Evolutionary conservation across 805 yeast genomes (phyloP), one percentile per base, ranked within the genome.

Genomic region (Limtongia smithiae): DNA sequence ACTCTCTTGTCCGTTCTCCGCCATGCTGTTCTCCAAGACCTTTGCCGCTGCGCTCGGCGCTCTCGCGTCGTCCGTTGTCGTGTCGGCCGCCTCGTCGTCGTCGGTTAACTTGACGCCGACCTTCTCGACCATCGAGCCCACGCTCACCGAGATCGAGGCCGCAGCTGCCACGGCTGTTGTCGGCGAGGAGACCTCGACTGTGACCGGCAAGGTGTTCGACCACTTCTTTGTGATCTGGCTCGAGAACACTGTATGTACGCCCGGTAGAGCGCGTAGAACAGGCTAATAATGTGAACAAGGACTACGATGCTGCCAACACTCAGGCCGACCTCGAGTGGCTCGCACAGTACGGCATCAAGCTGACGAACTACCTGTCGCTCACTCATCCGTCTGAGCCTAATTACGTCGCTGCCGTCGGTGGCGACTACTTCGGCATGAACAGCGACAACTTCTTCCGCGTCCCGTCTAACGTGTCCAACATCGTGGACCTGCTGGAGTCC

Each of bases 311-410:
- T 58, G 80, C 80, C 38, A 69, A 68, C 37, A 71, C 67, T 57
- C 69, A 75, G 60, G 63, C 68, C 7, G 75, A 73, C 45, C 63
- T 77, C 58, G 65, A 67, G 60, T 66, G 68, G 60, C 66, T 76
- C 46, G 72, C 74, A 24, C 48, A 66, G 57, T 61, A 72, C 48
- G 81, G 79, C 62, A 67, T 75, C 47, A 62, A 67, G 37, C 66
- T 77, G 58, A 68, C 66, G 64, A 77, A 77, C 71, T 76, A 77
- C 69, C 76, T 76, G 71, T 73, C 75, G 34, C 59, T 75, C 31
- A 72, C 78, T 45, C 78, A 74, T 60, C 79, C 80, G 49, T 75
- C 80, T 5, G 76, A 76, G 68, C 79, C 80, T 56, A 77, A 77
- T 45, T 75, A 75, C 61, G 60, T 76, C 47, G 76, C 76, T 37